Conservation (phyloP, 2,329 filamentous ascomycete genomes). For the Berkeleyomyces rouxiae region DNA sequence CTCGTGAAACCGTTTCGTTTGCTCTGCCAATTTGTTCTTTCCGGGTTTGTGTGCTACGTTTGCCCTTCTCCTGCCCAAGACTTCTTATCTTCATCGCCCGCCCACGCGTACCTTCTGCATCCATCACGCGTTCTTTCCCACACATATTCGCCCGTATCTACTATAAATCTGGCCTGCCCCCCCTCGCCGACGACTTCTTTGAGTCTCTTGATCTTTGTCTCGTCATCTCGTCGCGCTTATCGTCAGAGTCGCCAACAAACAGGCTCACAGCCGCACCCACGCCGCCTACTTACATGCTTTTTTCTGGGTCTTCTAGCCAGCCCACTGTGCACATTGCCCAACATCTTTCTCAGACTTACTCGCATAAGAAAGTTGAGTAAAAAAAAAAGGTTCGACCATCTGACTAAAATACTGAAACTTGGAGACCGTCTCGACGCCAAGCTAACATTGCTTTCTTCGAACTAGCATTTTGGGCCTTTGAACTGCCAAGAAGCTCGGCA, state of each 20-base stretch:
- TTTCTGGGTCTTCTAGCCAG: not conserved
- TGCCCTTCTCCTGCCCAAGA: not conserved
- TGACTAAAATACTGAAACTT: not conserved
- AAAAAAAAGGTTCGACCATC: not conserved
- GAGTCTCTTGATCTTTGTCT: not conserved
- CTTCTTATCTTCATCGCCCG: not conserved
- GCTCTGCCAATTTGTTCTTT: too few species aligned
- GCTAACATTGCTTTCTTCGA: not conserved
- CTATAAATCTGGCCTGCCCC: not conserved
- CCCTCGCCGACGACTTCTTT: too few species aligned
- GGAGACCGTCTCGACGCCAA: not conserved
- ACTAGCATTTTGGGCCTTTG: not conserved
- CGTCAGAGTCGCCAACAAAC: not conserved
- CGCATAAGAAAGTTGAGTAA: too few species aligned
- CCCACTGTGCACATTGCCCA: not conserved
- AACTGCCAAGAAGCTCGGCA: not conserved
- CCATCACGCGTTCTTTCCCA: not conserved
- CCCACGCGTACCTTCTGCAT: not conserved
- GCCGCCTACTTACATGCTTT: not conserved
- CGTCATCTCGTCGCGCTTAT: not conserved
- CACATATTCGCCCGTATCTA: not conserved
- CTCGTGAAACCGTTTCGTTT: slow-evolving; percentile 1
- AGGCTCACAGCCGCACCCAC: not conserved
- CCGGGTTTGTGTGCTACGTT: not conserved
- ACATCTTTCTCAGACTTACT: not conserved